Conservation (phyloP, 164 flowering plant species). For the Annona cherimola region DNA sequence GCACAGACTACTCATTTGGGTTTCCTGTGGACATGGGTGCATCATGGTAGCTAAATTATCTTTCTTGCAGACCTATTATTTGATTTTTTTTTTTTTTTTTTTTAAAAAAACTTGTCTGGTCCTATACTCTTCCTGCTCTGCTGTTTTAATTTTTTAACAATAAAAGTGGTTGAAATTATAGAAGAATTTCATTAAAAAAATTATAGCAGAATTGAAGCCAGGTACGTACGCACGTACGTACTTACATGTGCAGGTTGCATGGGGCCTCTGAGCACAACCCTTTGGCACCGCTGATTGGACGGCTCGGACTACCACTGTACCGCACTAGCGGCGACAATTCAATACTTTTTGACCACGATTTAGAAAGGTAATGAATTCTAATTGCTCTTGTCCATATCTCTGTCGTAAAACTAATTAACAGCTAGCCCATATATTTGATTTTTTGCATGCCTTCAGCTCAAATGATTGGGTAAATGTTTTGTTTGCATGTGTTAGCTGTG, state of each 20-base stretch:
- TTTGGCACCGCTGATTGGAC: constrained; percentile 79
- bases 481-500: constrained; percentile 53
- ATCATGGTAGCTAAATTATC: constrained; percentile 51
- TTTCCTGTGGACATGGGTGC: constrained; percentile 94
- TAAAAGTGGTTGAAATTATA: no score
- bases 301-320: constrained; percentile 78
- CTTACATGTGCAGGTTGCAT: constrained; percentile 63
- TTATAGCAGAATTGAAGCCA: no score
- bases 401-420: constrained; percentile 19
- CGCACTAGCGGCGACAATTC: constrained; percentile 98
- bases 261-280: constrained; percentile 97
- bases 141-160: no score
- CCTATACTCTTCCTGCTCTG: no score
- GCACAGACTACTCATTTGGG: constrained; percentile 81
- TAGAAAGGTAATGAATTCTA: constrained; percentile 57
- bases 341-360: constrained; percentile 91
- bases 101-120: no score
- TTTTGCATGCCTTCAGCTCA: no score
- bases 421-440: no score
- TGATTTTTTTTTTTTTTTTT: no score
- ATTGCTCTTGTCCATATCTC: background rate
- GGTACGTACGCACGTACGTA: no score
- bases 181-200: no score
- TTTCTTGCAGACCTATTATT: background rate
- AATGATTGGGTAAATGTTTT: background rate